Evolutionary conservation across 768 basidiomycete genomes (phyloP).

Genomic region (Lactarius akahatsu): DNA sequence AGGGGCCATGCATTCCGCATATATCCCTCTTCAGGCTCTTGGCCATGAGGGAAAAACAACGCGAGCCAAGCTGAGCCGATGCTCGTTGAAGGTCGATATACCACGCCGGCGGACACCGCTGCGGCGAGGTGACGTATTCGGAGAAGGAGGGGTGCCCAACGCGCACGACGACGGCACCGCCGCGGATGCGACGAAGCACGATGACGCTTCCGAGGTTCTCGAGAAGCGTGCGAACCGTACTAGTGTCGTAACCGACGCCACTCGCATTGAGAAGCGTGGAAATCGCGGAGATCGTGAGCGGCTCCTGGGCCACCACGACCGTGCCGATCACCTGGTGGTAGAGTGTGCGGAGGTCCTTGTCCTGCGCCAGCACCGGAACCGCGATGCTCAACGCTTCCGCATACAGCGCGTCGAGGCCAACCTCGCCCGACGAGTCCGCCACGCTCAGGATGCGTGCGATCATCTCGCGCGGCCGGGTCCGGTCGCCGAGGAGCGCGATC

Average conservation of each 20-base stretch:
- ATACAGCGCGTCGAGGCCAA: constrained; percentile 22
- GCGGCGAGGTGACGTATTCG: constrained; percentile 21
- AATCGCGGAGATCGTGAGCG: constrained; percentile 18
- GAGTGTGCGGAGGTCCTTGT: constrained; percentile 11
- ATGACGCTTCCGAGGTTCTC: constrained; percentile 25
- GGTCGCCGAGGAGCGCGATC: constrained; percentile 16
- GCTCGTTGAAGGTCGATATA: constrained; percentile 10
- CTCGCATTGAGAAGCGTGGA: constrained; percentile 15
- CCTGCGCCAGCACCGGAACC: constrained; percentile 1
- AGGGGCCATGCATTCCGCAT: constrained; percentile 8
- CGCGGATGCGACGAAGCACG: constrained; percentile 1
- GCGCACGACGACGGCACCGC: constrained; percentile 17
- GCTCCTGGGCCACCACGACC: constrained; percentile 18
- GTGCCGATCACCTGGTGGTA: constrained; percentile 19
- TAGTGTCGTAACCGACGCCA: background rate
- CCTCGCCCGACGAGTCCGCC: constrained; percentile 6
- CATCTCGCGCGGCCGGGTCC: constrained; percentile 12
- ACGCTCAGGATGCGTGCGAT: constrained; percentile 16
- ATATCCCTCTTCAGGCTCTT: constrained; percentile 19
- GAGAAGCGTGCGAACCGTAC: constrained; percentile 2
- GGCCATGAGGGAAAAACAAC: constrained; percentile 20
- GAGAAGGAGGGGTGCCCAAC: constrained; percentile 20
- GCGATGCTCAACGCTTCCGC: constrained; percentile 14
- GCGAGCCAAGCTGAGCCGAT: constrained; percentile 14
- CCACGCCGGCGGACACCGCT: constrained; percentile 18